A percentile compares a stretch with the other conserved stretches of the same genome.
phyloP scores from a whole-genome alignment of 139 green algal genomes.

The Picochlorum sp. region DNA sequence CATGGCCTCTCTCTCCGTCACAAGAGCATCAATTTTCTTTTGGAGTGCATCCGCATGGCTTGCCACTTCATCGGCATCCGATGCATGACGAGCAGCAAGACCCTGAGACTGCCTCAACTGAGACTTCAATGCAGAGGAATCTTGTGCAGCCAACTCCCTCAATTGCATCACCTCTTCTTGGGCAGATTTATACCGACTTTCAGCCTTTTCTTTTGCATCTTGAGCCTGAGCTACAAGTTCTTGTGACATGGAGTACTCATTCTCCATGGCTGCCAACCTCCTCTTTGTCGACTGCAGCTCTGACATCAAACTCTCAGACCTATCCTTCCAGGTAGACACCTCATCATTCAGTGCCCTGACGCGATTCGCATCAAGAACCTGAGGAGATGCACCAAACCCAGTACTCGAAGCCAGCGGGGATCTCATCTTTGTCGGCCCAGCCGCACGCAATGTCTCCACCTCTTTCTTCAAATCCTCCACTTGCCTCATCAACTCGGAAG shows the following conservation, averaged over 20 bases:
- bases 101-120: constrained; percentile 18
- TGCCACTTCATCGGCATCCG: constrained; percentile 10
- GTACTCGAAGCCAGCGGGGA: neutral
- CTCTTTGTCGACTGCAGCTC: constrained; percentile 2
- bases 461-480: neutral
- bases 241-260: neutral
- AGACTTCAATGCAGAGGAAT: neutral
- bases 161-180: constrained; percentile 8
- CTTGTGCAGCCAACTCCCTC: constrained; percentile 14
- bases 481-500: neutral
- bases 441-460: neutral
- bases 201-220: constrained; percentile 9
- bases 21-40: neutral
- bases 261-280: neutral
- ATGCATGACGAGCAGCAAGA: constrained; percentile 1
- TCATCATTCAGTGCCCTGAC: constrained; percentile 10
- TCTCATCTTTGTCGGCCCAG: neutral
- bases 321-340: constrained; percentile 1
- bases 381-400: neutral
- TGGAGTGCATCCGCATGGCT: neutral
- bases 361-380: neutral
- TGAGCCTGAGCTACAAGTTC: neutral
- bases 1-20: neutral
- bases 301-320: constrained; percentile 2
- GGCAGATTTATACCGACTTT: constrained; percentile 9